Conservation (phyloP, 768 basidiomycete genomes). For the Exsudoporus frostii region DNA sequence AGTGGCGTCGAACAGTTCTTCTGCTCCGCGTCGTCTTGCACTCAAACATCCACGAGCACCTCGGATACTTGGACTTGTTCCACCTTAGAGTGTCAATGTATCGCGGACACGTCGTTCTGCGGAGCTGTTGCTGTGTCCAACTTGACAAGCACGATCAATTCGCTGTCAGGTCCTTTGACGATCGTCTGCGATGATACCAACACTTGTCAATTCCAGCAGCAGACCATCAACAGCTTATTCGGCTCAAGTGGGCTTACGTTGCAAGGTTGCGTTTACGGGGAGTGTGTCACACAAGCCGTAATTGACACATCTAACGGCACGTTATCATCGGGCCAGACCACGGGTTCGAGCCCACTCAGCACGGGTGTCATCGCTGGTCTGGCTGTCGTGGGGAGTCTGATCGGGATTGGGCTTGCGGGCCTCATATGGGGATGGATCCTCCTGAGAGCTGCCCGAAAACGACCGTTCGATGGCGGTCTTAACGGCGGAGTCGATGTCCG, state of each 20-base stretch:
- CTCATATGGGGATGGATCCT: conserved; percentile 58
- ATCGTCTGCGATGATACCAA: conserved; percentile 64
- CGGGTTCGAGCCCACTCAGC: conserved; percentile 48
- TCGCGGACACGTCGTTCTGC: conserved; percentile 70
- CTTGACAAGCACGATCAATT: conserved; percentile 62
- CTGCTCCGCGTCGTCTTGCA: conserved; percentile 71
- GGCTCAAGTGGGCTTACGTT: conserved; percentile 71
- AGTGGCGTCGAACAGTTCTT: conserved; percentile 86
- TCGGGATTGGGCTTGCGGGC: conserved; percentile 55
- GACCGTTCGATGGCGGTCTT: conserved; percentile 35
- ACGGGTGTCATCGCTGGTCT: conserved; percentile 90
- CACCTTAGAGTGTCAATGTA: conserved; percentile 72
- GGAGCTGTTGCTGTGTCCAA: conserved; percentile 46
- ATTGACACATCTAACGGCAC: conserved; percentile 55
- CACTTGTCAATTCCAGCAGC: conserved; percentile 77
- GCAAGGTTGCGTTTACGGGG: conserved; percentile 76
- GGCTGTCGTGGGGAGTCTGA: conserved; percentile 72
- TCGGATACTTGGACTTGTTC: conserved; percentile 66
- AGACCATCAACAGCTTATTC: conserved; percentile 62
- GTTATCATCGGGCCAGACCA: conserved; percentile 26
- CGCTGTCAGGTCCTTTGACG: conserved; percentile 58
- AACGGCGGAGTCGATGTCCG: conserved; percentile 58
- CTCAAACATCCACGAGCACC: conserved; percentile 46
- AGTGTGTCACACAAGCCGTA: conserved; percentile 80
- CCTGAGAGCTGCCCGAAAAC: conserved; percentile 61